Base-by-base conservation (phyloP, 441 rosid genomes). In the Hypseocharis bilobata region DNA sequence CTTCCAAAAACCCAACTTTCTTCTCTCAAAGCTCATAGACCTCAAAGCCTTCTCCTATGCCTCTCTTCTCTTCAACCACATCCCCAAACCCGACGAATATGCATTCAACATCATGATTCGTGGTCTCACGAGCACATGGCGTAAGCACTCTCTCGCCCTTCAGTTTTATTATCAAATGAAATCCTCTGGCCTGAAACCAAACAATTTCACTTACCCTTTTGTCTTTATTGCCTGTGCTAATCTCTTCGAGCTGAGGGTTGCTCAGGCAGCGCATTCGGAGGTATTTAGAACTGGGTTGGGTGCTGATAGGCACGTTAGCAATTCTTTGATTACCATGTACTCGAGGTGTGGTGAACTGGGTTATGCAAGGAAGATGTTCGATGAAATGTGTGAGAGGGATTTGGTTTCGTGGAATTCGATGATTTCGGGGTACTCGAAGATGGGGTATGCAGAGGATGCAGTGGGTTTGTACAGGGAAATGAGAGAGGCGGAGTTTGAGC, bases 341-440 rank as follows among this genome's bases (percentile, higher is more conserved):
- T 66, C 81, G 0, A 77, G 72, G 70, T 83, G 89, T 56, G 67
- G 81, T 11, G 67, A 70, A 2, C 22, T 81, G 55, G 69, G 1
- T 0, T 40, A n/a, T 70, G 92, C 96, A 0, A 83, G 88, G 38
- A 85, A 77, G 71, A 80, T 86, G 81, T 91, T 91, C 51, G 90
- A 87, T 63, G 92, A 82, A 82, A 86, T 88, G 73, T 51, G 44
- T 60, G 80, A 70, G 0, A 81, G 72, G 57, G 91, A 82, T 73
- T 66, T 76, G 72, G 94, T 91, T 60, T 86, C 96, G 0, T 91
- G 96, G 97, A 87, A 86, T 77, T 87, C 96, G 11, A 87, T 91
- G 94, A 85, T 91, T 58, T 83, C 88, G 0, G 96, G 87, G 76
- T 86, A 84, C 66, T 77, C 87, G 23, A 80, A 78, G 62, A 82